These are phyloP conservation scores for Fusarium palustre DNA, from an alignment of 2,329 filamentous ascomycete species.

Conservation along the genomic window DNA sequence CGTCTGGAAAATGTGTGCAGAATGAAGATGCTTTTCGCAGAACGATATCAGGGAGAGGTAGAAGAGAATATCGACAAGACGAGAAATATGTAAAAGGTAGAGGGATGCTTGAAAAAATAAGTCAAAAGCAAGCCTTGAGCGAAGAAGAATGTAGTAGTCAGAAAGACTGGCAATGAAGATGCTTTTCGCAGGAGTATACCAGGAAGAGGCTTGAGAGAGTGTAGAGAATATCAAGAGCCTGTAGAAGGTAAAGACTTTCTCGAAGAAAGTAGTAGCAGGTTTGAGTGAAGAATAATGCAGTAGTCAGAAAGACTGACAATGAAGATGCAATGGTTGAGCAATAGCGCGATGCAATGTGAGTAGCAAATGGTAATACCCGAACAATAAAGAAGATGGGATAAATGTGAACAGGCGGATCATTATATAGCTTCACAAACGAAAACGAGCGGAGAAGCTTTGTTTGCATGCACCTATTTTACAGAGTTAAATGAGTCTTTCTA, in stretches of 20 bases:
- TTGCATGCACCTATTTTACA: not conserved
- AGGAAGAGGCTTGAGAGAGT: not conserved
- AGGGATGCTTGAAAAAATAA: not conserved
- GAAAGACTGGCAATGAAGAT: not conserved
- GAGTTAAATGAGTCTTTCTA: not conserved
- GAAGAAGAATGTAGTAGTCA: not conserved
- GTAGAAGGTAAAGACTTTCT: too few species aligned
- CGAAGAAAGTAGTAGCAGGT: too few species aligned
- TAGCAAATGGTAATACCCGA: not conserved
- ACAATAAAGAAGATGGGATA: not conserved
- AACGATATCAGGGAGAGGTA: not conserved
- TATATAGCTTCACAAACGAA: not conserved
- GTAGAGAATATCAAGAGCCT: not conserved
- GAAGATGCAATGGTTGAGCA: not conserved
- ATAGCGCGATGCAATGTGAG: not conserved
- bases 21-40: not conserved
- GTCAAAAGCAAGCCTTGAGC: not conserved
- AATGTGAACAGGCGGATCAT: not conserved
- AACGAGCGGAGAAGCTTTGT: not conserved
- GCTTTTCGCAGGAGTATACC: not conserved
- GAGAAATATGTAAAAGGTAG: not conserved
- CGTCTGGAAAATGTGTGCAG: not conserved
- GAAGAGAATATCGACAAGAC: not conserved
- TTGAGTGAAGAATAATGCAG: not conserved
- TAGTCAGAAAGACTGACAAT: not conserved